Percentiles rank a stretch among this genome's conserved stretches.
phyloP scores from a whole-genome alignment of 805 yeast species.

The Jamesozyma piceae region DNA sequence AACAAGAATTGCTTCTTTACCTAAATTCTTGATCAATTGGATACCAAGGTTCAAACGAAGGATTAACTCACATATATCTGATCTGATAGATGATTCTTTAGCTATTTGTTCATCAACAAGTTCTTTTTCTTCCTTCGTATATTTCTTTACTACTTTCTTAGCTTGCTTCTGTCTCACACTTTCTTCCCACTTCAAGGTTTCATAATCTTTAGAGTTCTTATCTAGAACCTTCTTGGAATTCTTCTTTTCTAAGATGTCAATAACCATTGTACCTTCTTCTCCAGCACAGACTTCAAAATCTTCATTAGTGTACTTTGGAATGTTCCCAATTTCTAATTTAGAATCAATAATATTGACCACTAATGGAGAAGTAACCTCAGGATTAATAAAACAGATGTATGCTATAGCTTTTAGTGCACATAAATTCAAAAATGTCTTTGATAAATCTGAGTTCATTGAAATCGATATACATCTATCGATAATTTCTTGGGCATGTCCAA shows the following conservation, averaged over 20 bases:
- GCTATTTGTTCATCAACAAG: slow-evolving; percentile 52
- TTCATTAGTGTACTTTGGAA: slow-evolving; percentile 37
- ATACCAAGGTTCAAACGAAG: slow-evolving; percentile 40
- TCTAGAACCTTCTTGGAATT: slow-evolving; percentile 40
- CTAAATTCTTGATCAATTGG: slow-evolving; percentile 44
- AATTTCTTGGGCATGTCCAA: slow-evolving; percentile 19
- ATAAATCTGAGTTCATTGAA: slow-evolving; percentile 10
- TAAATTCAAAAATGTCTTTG: slow-evolving; percentile 29
- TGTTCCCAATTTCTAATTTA: slow-evolving; percentile 34
- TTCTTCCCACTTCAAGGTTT: slow-evolving; percentile 84
- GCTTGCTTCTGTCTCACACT: slow-evolving; percentile 67
- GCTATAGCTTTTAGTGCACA: slow-evolving; percentile 46
- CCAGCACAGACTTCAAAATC: slow-evolving; percentile 60
- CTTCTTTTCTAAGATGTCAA: slow-evolving; percentile 46
- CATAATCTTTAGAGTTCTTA: slow-evolving; percentile 77
- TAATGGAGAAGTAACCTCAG: slow-evolving; percentile 45
- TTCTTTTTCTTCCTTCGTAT: slow-evolving; percentile 67
- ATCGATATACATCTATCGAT: slow-evolving; percentile 15
- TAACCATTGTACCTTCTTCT: slow-evolving; percentile 58
- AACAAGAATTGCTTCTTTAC: slow-evolving; percentile 38
- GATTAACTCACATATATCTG: slow-evolving; percentile 33
- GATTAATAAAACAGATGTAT: slow-evolving; percentile 47
- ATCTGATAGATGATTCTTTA: slow-evolving; percentile 52
- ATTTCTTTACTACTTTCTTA: slow-evolving; percentile 41
- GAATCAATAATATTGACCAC: slow-evolving; percentile 35